These are phyloP conservation scores for Mycena alexandri DNA, from an alignment of 768 basidiomycete species.

Conservation along the genomic window DNA sequence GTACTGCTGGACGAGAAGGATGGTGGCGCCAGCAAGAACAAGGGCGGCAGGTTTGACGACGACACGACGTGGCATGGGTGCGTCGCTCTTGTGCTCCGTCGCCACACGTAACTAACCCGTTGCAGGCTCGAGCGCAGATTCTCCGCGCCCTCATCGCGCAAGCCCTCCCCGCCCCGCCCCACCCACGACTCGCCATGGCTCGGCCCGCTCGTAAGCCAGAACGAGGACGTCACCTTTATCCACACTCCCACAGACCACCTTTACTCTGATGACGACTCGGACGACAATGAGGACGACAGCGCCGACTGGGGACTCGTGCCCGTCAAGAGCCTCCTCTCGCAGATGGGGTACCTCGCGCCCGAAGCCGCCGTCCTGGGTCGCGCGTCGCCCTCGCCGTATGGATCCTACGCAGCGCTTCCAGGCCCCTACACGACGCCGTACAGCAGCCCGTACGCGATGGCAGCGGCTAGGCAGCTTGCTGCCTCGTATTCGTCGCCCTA, in stretches of 20 bases:
- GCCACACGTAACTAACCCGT: slow-evolving; percentile 1
- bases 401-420: slow-evolving; percentile 26
- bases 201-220: slow-evolving; percentile 22
- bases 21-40: background rate
- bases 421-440: background rate
- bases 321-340: slow-evolving; percentile 22
- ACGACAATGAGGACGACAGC: slow-evolving; percentile 15
- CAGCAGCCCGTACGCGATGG: slow-evolving; percentile 5
- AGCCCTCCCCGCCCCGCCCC: slow-evolving; percentile 10
- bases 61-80: slow-evolving; percentile 32
- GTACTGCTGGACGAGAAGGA: slow-evolving; percentile 35
- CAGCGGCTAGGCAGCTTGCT: slow-evolving; percentile 12
- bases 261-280: slow-evolving; percentile 16
- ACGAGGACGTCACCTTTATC: slow-evolving; percentile 32
- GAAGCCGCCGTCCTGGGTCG: slow-evolving; percentile 28
- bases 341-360: slow-evolving; percentile 31
- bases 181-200: slow-evolving; percentile 28
- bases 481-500: slow-evolving; percentile 18
- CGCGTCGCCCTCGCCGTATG: slow-evolving; percentile 27
- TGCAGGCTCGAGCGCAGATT: slow-evolving; percentile 27
- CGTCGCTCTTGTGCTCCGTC: slow-evolving; percentile 6
- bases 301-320: slow-evolving; percentile 7
- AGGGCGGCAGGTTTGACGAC: background rate
- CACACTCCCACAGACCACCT: slow-evolving; percentile 17
- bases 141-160: slow-evolving; percentile 18